Conservation (phyloP, 2,329 filamentous ascomycete genomes). For the Aspergillus ustus region DNA sequence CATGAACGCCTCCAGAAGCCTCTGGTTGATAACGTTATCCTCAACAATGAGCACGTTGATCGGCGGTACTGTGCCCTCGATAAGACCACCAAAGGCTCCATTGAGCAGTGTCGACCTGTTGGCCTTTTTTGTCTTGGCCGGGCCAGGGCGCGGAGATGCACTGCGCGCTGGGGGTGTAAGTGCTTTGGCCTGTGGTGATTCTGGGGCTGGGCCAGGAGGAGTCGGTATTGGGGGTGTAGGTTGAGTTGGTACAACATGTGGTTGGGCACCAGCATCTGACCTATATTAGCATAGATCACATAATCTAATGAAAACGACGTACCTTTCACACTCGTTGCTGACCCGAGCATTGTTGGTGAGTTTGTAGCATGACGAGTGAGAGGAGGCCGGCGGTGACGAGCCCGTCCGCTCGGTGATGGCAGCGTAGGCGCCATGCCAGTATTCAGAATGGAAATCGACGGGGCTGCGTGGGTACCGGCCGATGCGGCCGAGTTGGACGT, state of each 20-base stretch:
- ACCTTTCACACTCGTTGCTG: conserved; percentile 50
- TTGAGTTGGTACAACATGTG: conserved; percentile 33
- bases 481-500: conserved; percentile 48
- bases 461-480: conserved; percentile 50
- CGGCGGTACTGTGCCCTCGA: conserved; percentile 84
- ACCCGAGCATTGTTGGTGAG: conserved; percentile 72
- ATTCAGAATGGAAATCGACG: conserved; percentile 78
- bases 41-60: conserved; percentile 98
- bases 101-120: conserved; percentile 36
- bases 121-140: conserved; percentile 40
- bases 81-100: conserved; percentile 61
- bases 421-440: conserved; percentile 80
- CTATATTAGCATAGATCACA: conserved; percentile 17
- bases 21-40: conserved; percentile 97
- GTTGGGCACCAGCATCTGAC: conserved; percentile 30
- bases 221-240: conserved; percentile 38
- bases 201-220: conserved; percentile 40
- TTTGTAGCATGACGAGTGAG: conserved; percentile 75
- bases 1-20: conserved; percentile 92
- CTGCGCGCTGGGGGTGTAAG: conserved; percentile 46
- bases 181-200: conserved; percentile 41
- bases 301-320: conserved; percentile 30
- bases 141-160: conserved; percentile 53
- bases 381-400: conserved; percentile 61
- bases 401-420: conserved; percentile 77